phyloP scores from a whole-genome alignment of 106 monocot genomes.

The Acorus gramineus region DNA sequence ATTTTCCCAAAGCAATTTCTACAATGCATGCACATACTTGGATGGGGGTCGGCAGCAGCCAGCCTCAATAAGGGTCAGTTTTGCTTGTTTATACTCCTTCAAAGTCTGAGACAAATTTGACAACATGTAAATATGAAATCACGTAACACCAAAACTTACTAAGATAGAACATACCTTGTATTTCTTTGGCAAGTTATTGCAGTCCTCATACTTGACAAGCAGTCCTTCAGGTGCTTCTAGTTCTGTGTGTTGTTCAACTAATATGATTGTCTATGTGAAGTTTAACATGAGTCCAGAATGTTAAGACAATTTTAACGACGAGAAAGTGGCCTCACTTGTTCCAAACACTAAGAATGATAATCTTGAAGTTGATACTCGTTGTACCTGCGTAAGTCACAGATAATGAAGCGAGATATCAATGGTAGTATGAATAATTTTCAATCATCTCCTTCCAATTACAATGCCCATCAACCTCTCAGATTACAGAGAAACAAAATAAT shows the following conservation, averaged over 20 bases:
- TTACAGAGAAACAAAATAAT: no score
- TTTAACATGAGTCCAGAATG: no score
- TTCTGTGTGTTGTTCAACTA: slow-evolving; percentile 77
- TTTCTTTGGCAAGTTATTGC: slow-evolving; percentile 60
- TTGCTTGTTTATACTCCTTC: slow-evolving; percentile 72
- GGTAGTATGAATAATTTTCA: no score
- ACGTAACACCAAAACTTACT: neutral
- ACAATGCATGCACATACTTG: slow-evolving; percentile 40
- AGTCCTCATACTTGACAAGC: slow-evolving; percentile 79
- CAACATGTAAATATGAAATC: neutral
- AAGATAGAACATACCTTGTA: slow-evolving; percentile 51
- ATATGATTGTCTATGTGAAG: neutral
- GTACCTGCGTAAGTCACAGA: slow-evolving; percentile 31
- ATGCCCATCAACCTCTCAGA: no score
- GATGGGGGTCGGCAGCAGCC: slow-evolving; percentile 97
- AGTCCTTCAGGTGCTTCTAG: slow-evolving; percentile 76
- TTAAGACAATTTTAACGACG: no score
- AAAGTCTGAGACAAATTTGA: slow-evolving; percentile 33
- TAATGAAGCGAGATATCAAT: no score
- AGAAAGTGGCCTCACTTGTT: slow-evolving; percentile 36
- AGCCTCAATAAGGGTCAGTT: slow-evolving; percentile 75
- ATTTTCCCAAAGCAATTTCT: no score
- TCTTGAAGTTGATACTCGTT: slow-evolving; percentile 98
- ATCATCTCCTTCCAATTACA: no score
- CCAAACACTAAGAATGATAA: slow-evolving; percentile 73